Evolutionary conservation across 2,329 filamentous ascomycete species (phyloP), one percentile per base, ranked within the genome.

Genomic region (Monosporascus cannonballus): DNA sequence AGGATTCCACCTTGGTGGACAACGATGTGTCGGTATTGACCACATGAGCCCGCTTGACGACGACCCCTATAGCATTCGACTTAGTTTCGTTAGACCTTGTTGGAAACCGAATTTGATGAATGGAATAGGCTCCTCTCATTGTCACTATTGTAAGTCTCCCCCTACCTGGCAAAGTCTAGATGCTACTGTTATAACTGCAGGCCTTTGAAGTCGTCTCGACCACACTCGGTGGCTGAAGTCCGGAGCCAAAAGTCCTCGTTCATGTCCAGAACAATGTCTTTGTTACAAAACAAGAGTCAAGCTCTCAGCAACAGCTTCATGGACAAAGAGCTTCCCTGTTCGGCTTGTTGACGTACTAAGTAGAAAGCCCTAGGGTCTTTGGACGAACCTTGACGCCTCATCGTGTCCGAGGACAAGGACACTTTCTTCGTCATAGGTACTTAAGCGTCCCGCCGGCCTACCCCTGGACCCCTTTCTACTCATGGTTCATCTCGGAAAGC

Each of bases 261-360:
- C 14, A 14, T 6, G 9, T 51, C 54, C 45, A 59, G 53, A 62
- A 61, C 55, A 62, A 58, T 54, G 49, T 20, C 30, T 49, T 58
- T 60, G 51, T 57, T 51, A 38, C 44, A n/a, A 41, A 48, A 50
- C 42, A 27, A 49, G 15, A 24, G 25, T 18, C 38, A 17, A 25
- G 14, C 42, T 46, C 14, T 6, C 42, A 45, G 17, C 11, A 45
- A 5, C 11, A 30, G 15, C 17, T 25, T 46, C 14, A 17, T 4
- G 42, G n/a, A 46, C 42, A 46, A 46, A 46, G 42, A 4, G 17
- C 5, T 27, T 22, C 20, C 24, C 22, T 8, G 42, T 30, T 46
- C 42, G 41, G 8, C 20, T 22, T 14, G 20, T 22, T 15, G 41
- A 17, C 41, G 20, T 44, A 24, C 22, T n/a, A 7, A 22, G 5